phyloP scores from a whole-genome alignment of 2,329 filamentous ascomycete species.

The Aspergillus glaucus region DNA sequence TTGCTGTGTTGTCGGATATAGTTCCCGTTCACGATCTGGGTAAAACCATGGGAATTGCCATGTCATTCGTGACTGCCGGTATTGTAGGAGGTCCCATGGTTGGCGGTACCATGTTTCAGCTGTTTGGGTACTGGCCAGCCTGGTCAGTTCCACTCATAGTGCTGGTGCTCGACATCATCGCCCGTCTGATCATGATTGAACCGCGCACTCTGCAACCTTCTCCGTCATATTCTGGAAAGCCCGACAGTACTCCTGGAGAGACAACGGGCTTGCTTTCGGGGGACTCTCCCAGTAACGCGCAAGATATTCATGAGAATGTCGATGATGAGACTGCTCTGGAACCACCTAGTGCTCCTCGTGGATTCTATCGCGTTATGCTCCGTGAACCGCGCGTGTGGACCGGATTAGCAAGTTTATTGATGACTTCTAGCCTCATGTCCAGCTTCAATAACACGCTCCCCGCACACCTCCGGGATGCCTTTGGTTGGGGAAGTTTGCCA shows the following conservation, averaged over 20 bases:
- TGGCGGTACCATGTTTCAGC: conserved; percentile 16
- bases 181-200: conserved; percentile 17
- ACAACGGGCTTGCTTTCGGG: not conserved
- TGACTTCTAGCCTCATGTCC: conserved; percentile 47
- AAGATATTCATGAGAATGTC: not conserved
- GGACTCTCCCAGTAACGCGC: not conserved
- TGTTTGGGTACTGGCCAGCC: conserved; percentile 21
- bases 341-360: conserved; percentile 37
- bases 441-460: conserved; percentile 53
- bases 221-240: too few species aligned
- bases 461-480: conserved; percentile 48
- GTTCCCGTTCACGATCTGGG: conserved; percentile 14
- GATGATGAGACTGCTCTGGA: conserved; percentile 24
- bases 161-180: conserved; percentile 19
- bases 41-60: conserved; percentile 4
- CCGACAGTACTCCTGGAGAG: not conserved
- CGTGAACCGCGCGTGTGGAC: conserved; percentile 14
- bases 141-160: conserved; percentile 19
- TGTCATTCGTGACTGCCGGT: conserved; percentile 6
- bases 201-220: too few species aligned
- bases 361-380: conserved; percentile 33
- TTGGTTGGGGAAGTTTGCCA: conserved; percentile 49
- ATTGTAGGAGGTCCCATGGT: conserved; percentile 18
- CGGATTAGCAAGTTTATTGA: conserved; percentile 4
- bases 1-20: conserved; percentile 16